Percentiles rank a stretch among this genome's conserved stretches.
phyloP scores from a whole-genome alignment of 2,329 filamentous ascomycete genomes.

The Ascosphaera pollenicola region DNA sequence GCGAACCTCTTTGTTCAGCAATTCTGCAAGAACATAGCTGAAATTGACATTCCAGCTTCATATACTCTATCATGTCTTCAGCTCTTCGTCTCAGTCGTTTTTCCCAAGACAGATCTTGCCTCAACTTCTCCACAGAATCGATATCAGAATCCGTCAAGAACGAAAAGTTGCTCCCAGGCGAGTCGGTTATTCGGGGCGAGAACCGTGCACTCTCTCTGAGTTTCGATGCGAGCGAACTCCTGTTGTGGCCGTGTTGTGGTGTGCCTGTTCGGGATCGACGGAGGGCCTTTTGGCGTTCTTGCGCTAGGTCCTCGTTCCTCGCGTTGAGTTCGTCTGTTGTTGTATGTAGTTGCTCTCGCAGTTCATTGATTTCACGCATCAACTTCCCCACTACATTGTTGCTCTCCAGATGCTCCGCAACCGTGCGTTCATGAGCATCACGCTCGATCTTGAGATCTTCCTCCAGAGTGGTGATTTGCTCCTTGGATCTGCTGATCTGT shows the following conservation, averaged over 20 bases:
- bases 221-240: not conserved
- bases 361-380: not conserved
- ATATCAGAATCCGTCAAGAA: constrained; percentile 12
- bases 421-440: not conserved
- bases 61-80: constrained; percentile 31
- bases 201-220: not conserved
- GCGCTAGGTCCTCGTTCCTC: not conserved
- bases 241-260: not conserved
- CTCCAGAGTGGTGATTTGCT: not conserved
- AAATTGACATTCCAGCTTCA: constrained; percentile 28
- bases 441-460: not conserved
- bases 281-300: not conserved
- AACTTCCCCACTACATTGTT: not conserved
- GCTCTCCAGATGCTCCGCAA: not conserved
- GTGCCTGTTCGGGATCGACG: not conserved
- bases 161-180: constrained; percentile 9
- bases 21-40: constrained; percentile 25
- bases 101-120: constrained; percentile 29
- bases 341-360: not conserved
- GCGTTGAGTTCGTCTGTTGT: not conserved
- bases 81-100: constrained; percentile 27
- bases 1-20: constrained; percentile 18
- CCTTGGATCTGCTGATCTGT: not conserved
- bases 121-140: constrained; percentile 22
- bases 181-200: not conserved